Evolutionary conservation across 805 yeast species (phyloP), one percentile per base, ranked within the genome.

Genomic region (Ogataea paradorogensis): DNA sequence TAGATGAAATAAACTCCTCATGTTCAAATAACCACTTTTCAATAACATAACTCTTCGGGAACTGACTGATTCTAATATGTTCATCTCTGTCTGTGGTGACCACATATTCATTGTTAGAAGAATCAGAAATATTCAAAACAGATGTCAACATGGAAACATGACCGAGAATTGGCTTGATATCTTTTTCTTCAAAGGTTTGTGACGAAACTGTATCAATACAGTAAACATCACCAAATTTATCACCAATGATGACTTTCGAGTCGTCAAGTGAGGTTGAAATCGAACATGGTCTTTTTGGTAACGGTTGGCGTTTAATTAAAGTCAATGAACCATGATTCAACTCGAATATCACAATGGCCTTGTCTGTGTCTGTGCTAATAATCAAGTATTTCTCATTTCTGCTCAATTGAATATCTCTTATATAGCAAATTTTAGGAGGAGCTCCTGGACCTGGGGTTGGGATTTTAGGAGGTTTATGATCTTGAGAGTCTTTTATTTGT

Each of bases 91-190:
- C 99, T 27, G 90, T 80, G 1, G 95, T 80, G 40, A 91, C 70
- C 11, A 90, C 59, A 44, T 63, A 83, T 46, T 71, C 69, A 43
- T 74, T 73, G 7, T 70, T 74, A 14, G 49, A 34, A 22, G 68
- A 62, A 30, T 63, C 58, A 3, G 53, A 51, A 9, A 72, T 68
- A 20, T 80, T 66, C 21, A 71, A 55, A 2, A 90, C 73, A 47
- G 81, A 88, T n/a, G 95, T 84, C 45, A 93, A 73, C 96, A 93
- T 88, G 3, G 97, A 90, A 5, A 93, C 98, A 63, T 93, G 99
- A 7, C 99, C 99, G 38, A 91, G 66, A 6, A 91, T 71, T 2
- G 97, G 97, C 27, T 68, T 73, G 30, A 77, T 59, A 32, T 73
- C 76, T 4, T 71, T 70, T 27, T 54, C 60, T 4, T 59, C 62